A percentile compares a stretch with the other conserved stretches of the same genome.
phyloP scores from a whole-genome alignment of 805 yeast species.

The Candida succiphila region DNA sequence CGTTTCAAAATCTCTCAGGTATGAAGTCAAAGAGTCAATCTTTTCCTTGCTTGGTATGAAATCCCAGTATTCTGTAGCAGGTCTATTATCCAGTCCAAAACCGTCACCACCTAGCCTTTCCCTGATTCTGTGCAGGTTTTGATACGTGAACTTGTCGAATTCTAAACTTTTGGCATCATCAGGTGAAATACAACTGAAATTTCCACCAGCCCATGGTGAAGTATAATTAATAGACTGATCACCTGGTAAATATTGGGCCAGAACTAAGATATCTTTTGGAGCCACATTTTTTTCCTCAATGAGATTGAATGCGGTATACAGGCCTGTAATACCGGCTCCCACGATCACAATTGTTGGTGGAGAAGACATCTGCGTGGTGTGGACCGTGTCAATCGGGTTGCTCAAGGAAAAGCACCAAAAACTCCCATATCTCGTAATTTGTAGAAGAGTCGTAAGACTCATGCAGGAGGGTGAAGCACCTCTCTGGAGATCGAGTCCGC shows the following conservation, averaged over 20 bases:
- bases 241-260: constrained; percentile 68
- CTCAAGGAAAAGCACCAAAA: too few relatives aligned
- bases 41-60: constrained; percentile 33
- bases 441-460: too few relatives aligned
- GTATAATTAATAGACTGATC: constrained; percentile 67
- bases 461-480: too few relatives aligned
- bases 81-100: constrained; percentile 43
- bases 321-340: constrained; percentile 60
- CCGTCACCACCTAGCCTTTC: constrained; percentile 36
- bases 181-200: constrained; percentile 52
- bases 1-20: constrained; percentile 36
- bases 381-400: too few relatives aligned
- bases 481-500: too few relatives aligned
- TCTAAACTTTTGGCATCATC: constrained; percentile 38
- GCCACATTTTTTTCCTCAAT: constrained; percentile 28
- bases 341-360: constrained; percentile 17
- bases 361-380: too few relatives aligned
- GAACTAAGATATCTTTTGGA: constrained; percentile 37
- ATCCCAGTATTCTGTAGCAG: constrained; percentile 57
- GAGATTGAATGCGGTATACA: constrained; percentile 48
- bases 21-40: constrained; percentile 34
- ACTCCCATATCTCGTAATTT: too few relatives aligned
- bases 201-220: constrained; percentile 75
- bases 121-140: constrained; percentile 33
- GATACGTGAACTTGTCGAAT: constrained; percentile 50